Conservation (phyloP, 441 rosid species). For the Adansonia gregorii region DNA sequence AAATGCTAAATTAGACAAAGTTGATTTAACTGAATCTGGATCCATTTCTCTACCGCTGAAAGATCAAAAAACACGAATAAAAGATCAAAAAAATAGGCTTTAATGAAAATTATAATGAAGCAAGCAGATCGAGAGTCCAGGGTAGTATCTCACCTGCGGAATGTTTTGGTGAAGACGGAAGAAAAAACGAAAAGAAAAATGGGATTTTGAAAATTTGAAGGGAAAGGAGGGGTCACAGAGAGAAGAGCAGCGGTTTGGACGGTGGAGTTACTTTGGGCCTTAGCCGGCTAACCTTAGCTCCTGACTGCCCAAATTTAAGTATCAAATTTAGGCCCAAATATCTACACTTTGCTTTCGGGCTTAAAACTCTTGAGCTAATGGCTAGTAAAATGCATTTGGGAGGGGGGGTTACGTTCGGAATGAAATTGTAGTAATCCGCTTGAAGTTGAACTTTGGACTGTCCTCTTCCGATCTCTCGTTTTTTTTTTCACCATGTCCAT, state of each 20-base stretch:
- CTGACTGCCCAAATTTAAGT: no score
- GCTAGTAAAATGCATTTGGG: no score
- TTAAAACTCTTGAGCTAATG: no score
- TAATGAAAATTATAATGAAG: not conserved
- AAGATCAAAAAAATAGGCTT: not conserved
- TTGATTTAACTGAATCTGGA: constrained; percentile 82
- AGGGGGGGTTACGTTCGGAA: no score
- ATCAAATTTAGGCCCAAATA: no score
- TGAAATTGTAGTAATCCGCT: no score
- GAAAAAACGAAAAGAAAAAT: not conserved
- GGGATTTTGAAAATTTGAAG: not conserved
- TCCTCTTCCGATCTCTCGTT: no score
- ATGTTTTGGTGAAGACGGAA: not conserved
- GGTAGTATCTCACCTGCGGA: not conserved
- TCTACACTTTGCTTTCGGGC: no score
- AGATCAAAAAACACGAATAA: not conserved
- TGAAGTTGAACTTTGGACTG: no score
- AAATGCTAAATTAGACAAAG: constrained; percentile 79
- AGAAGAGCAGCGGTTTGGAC: not conserved
- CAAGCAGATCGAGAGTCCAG: not conserved
- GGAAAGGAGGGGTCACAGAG: not conserved
- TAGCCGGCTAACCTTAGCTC: not conserved
- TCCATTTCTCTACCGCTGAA: constrained; percentile 54
- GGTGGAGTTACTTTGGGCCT: not conserved
- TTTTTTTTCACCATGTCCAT: no score